These are phyloP conservation scores for Toxicodendron radicans DNA, from an alignment of 345 rosid genomes.

Conservation along the genomic window DNA sequence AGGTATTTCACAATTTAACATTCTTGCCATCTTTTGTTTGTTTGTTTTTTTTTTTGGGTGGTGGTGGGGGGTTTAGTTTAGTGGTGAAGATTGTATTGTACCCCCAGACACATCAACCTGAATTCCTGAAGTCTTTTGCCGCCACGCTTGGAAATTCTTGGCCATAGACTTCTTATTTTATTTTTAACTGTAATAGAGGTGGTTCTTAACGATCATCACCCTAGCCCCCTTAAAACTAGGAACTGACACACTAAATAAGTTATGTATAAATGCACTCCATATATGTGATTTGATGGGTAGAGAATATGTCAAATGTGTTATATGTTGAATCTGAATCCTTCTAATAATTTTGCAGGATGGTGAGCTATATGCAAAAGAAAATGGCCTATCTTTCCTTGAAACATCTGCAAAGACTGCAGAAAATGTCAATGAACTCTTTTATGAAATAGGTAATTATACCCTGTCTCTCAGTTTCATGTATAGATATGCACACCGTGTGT, in stretches of 20 bases:
- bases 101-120: background rate
- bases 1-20: constrained; percentile 38
- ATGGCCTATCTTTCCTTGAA: constrained; percentile 64
- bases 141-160: background rate
- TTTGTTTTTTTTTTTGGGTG: background rate
- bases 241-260: background rate
- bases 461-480: no score
- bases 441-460: constrained; percentile 56
- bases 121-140: background rate
- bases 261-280: no score
- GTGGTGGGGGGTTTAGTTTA: background rate
- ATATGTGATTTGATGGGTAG: background rate
- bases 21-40: background rate
- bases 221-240: background rate
- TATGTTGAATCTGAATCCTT: background rate
- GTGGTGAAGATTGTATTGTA: background rate
- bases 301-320: background rate
- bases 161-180: background rate
- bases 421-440: constrained; percentile 74
- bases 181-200: background rate
- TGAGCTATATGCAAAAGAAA: constrained; percentile 62
- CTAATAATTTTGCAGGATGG: constrained; percentile 49
- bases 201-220: background rate
- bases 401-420: constrained; percentile 73
- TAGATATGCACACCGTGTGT: no score